Evolutionary conservation across 345 rosid species (phyloP).

Genomic region (Durio zibethinus): DNA sequence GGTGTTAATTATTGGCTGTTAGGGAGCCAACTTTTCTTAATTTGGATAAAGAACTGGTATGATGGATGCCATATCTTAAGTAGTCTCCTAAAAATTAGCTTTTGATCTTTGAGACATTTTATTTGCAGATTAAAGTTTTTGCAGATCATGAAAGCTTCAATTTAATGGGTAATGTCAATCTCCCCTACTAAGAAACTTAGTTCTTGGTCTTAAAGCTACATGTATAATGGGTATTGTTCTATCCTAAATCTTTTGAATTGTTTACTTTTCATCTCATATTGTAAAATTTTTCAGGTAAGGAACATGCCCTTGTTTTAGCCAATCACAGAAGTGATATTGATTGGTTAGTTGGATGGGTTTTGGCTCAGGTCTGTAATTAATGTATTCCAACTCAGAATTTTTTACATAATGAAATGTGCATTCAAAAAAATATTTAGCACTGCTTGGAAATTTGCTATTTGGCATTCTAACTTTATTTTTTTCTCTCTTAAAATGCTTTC

Average conservation of each 20-base stretch:
- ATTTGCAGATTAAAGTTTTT: constrained; percentile 63
- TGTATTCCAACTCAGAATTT: constrained; percentile 3
- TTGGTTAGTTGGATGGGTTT: constrained; percentile 95
- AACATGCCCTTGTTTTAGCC: constrained; percentile 75
- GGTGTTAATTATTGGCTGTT: constrained; percentile 2
- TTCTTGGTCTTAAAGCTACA: neutral
- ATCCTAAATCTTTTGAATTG: neutral
- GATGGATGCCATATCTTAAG: neutral
- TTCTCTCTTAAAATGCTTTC: neutral
- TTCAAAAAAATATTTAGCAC: neutral
- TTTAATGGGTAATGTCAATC: constrained; percentile 59
- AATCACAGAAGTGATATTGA: constrained; percentile 94
- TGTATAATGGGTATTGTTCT: neutral
- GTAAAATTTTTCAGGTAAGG: constrained; percentile 57
- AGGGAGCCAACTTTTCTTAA: neutral
- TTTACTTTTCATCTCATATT: constrained; percentile 16
- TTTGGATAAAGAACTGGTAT: constrained; percentile 2
- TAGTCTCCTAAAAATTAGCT: constrained; percentile 9
- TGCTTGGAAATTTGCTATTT: neutral
- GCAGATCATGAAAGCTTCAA: constrained; percentile 68
- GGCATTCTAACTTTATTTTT: neutral
- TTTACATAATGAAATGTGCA: neutral
- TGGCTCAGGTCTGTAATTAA: constrained; percentile 70
- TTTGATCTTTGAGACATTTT: constrained; percentile 23
- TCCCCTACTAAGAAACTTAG: neutral